Conservation (phyloP, 2,329 filamentous ascomycete species). For the Aciculosporium take region DNA sequence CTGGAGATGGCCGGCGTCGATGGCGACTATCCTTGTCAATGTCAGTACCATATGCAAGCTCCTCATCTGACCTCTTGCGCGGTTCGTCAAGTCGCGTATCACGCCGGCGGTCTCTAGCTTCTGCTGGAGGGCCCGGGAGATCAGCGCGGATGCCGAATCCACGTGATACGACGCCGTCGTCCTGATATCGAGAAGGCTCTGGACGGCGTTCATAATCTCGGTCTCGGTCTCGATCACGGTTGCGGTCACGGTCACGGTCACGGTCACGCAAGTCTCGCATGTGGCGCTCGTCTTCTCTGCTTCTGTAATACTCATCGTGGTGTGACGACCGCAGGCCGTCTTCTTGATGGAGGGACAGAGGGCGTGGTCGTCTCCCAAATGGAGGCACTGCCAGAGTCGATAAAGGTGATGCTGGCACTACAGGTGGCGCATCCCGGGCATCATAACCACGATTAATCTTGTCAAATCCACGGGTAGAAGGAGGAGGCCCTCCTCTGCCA, state of each 20-base stretch:
- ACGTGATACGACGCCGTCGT: slow-evolving; percentile 31
- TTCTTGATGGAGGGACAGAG: slow-evolving; percentile 41
- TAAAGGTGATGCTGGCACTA: slow-evolving; percentile 25
- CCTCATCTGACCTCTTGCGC: slow-evolving; percentile 19
- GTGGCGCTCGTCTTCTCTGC: slow-evolving; percentile 31
- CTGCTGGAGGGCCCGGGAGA: slow-evolving; percentile 22
- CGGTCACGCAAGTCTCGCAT: slow-evolving; percentile 28
- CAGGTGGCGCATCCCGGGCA: slow-evolving; percentile 26
- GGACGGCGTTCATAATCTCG: slow-evolving; percentile 18
- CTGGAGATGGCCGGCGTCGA: slow-evolving; percentile 11
- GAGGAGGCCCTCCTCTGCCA: slow-evolving; percentile 42
- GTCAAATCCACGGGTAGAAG: slow-evolving; percentile 56
- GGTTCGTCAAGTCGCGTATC: slow-evolving; percentile 17
- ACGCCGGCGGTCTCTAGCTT: slow-evolving; percentile 25
- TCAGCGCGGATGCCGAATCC: slow-evolving; percentile 39
- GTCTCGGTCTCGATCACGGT: neutral
- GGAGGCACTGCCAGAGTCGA: slow-evolving; percentile 14
- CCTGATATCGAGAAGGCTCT: slow-evolving; percentile 24
- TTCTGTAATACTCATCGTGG: slow-evolving; percentile 34
- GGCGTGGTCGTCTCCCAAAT: slow-evolving; percentile 21
- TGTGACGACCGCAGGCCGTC: slow-evolving; percentile 26
- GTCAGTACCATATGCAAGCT: slow-evolving; percentile 15
- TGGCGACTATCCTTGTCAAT: slow-evolving; percentile 17
- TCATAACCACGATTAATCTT: slow-evolving; percentile 46
- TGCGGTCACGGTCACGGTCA: slow-evolving; percentile 17